Conservation (phyloP, 2,329 filamentous ascomycete genomes). For the Fonsecaea monophora region DNA sequence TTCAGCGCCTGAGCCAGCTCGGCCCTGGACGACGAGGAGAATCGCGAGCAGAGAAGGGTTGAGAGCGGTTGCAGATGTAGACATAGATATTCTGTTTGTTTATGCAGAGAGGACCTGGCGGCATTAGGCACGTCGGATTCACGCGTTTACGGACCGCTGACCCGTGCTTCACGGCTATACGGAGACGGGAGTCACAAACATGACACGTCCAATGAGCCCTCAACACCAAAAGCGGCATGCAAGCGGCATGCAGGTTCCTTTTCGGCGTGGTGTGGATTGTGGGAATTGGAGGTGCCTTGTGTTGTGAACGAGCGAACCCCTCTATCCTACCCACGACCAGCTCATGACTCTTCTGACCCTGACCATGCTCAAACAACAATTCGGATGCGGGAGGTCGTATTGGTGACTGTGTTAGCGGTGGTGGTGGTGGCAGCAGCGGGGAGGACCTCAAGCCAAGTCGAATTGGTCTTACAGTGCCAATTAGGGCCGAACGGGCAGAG, state of each 20-base stretch:
- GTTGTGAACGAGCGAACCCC: not conserved
- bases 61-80: constrained; percentile 55
- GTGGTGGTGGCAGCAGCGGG: not conserved
- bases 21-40: constrained; percentile 75
- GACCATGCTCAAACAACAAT: not conserved
- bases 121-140: constrained; percentile 6
- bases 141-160: constrained; percentile 20
- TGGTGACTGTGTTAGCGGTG: not conserved
- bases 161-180: not conserved
- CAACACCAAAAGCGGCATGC: not conserved
- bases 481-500: constrained; percentile 11
- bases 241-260: not conserved
- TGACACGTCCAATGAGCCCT: constrained; percentile 3
- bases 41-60: constrained; percentile 70
- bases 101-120: constrained; percentile 3
- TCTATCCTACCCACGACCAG: not conserved
- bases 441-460: constrained; percentile 1
- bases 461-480: not conserved
- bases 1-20: constrained; percentile 79
- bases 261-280: not conserved
- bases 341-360: not conserved
- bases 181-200: not conserved
- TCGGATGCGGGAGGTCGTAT: not conserved
- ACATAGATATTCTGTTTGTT: constrained; percentile 45
- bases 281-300: not conserved